Percentiles rank a stretch among this genome's conserved stretches.
Conservation (phyloP, 768 basidiomycete genomes). For the Fibroporia radiculosa region DNA sequence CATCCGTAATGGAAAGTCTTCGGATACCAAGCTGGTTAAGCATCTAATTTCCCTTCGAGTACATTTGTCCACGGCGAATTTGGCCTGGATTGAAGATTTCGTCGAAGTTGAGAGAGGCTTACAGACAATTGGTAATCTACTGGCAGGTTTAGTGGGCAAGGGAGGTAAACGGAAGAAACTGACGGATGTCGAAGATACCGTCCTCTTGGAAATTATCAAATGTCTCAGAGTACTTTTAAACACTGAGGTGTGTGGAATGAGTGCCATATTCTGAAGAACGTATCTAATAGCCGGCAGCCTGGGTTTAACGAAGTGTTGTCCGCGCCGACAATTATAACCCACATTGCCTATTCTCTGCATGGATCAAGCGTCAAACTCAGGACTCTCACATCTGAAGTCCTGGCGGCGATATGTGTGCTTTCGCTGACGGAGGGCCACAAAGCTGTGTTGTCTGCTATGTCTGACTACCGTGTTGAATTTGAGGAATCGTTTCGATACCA, state of each 20-base stretch:
- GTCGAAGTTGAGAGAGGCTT: conserved; percentile 59
- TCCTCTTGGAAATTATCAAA: conserved; percentile 67
- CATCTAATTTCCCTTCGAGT: conserved; percentile 79
- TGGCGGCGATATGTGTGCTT: conserved; percentile 79
- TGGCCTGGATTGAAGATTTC: conserved; percentile 76
- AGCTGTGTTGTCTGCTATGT: conserved; percentile 67
- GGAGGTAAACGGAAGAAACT: conserved; percentile 53
- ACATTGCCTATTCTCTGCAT: conserved; percentile 67
- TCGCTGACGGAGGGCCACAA: conserved; percentile 64
- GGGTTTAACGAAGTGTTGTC: conserved; percentile 65
- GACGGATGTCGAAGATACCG: conserved; percentile 58
- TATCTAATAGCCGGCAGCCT: conserved; percentile 36
- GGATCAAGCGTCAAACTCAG: conserved; percentile 61
- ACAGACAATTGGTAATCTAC: conserved; percentile 46
- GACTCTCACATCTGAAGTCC: conserved; percentile 62
- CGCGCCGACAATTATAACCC: conserved; percentile 57
- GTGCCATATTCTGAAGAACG: conserved; percentile 9
- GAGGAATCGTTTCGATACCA: conserved; percentile 79
- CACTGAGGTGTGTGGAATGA: conserved; percentile 53
- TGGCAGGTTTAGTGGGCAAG: conserved; percentile 59
- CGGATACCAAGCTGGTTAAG: conserved; percentile 59
- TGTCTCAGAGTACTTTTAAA: conserved; percentile 81
- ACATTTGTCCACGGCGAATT: conserved; percentile 74
- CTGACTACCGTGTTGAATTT: conserved; percentile 67
- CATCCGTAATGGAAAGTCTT: conserved; percentile 44